Percentiles rank a stretch among this genome's conserved stretches.
Conservation (phyloP, 2,329 filamentous ascomycete genomes). For the Simplicillium aogashimaense region DNA sequence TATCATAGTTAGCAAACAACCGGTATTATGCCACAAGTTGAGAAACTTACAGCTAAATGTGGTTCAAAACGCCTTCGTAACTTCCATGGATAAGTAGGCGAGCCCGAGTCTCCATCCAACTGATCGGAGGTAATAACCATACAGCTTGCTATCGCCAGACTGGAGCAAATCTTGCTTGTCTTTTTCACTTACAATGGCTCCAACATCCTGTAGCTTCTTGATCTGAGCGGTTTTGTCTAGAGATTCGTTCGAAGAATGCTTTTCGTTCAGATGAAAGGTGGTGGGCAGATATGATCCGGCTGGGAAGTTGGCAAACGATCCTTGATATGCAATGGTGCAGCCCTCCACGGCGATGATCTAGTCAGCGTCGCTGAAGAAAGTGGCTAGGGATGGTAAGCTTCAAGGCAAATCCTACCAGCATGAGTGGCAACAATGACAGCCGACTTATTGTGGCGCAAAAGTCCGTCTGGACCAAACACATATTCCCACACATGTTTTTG, state of each 20-base stretch:
- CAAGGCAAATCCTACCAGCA: too few relatives aligned
- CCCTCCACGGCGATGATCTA: background rate
- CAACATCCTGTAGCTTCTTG: background rate
- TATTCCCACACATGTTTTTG: too few relatives aligned
- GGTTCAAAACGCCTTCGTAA: background rate
- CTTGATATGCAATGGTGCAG: background rate
- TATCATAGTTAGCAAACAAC: constrained; percentile 1
- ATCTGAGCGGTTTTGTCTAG: background rate
- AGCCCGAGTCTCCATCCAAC: constrained; percentile 2
- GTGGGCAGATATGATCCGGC: background rate
- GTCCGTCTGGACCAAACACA: too few relatives aligned
- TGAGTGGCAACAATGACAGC: too few relatives aligned
- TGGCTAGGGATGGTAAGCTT: constrained; percentile 11
- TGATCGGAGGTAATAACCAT: constrained; percentile 5
- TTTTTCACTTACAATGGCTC: background rate
- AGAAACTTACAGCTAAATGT: background rate
- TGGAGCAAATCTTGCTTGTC: constrained; percentile 1
- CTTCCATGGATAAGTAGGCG: background rate
- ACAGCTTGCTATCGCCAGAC: constrained; percentile 3
- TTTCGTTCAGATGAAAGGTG: background rate
- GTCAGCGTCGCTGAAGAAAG: constrained; percentile 1
- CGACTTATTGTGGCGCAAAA: too few relatives aligned
- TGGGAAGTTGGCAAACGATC: background rate
- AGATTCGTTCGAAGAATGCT: background rate
- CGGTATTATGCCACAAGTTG: background rate